Evolutionary conservation across 495 filamentous ascomycete genomes (phyloP).

Genomic region (Penicillium goetzii): DNA sequence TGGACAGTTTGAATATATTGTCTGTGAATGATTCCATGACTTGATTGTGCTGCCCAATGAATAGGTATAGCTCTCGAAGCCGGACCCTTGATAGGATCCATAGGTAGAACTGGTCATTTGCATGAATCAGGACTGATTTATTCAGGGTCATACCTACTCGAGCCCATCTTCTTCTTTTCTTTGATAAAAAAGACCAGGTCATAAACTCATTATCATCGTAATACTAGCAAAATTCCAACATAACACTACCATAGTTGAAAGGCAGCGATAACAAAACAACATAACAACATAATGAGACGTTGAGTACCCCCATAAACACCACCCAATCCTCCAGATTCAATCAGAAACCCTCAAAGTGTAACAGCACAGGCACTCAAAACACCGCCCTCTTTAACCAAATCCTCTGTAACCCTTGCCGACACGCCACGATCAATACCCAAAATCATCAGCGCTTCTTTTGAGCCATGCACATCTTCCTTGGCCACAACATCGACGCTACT

Average conservation of each 20-base stretch:
- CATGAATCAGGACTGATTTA: too few species aligned
- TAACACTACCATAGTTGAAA: constrained; percentile 10
- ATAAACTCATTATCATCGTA: background rate
- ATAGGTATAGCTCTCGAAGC: too few species aligned
- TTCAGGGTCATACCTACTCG: too few species aligned
- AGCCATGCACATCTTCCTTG: background rate
- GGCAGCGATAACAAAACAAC: constrained; percentile 2
- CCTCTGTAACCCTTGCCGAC: constrained; percentile 55
- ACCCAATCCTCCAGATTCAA: background rate
- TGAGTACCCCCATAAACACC: constrained; percentile 3
- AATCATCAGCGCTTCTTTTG: constrained; percentile 73
- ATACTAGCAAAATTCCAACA: background rate
- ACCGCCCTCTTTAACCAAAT: constrained; percentile 58
- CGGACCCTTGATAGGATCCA: too few species aligned
- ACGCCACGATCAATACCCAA: constrained; percentile 64
- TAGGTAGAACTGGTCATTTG: too few species aligned
- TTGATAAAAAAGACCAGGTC: background rate
- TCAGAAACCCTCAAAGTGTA: constrained; percentile 37
- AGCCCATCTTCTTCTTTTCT: background rate
- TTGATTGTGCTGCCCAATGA: background rate
- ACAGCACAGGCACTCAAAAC: constrained; percentile 67
- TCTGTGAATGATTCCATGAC: background rate
- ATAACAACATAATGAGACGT: background rate
- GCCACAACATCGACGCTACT: background rate
- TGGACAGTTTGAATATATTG: background rate